phyloP scores from a whole-genome alignment of 2,329 filamentous ascomycete species.

The Paraconiothyrium sp. region DNA sequence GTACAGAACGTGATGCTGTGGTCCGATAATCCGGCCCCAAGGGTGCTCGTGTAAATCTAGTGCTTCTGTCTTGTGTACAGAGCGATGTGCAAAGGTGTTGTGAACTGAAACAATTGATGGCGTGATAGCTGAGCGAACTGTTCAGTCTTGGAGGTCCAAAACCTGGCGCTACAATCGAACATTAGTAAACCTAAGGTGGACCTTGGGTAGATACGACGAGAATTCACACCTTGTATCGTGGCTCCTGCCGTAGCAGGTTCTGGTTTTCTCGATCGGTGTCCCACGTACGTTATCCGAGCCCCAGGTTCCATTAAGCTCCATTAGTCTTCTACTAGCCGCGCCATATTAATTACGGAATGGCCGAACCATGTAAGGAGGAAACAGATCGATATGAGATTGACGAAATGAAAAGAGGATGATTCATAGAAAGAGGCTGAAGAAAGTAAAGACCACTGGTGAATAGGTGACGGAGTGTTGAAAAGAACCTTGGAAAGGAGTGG shows the following conservation, averaged over 20 bases:
- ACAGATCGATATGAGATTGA: too few species aligned
- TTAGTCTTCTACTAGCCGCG: too few species aligned
- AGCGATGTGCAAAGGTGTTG: neutral
- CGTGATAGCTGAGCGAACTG: neutral
- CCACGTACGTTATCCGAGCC: neutral
- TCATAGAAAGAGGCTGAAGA: too few species aligned
- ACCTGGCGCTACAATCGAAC: neutral
- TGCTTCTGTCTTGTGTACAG: neutral
- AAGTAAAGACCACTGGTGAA: too few species aligned
- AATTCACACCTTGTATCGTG: neutral
- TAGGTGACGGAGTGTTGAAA: too few species aligned
- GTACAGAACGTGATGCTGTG: neutral
- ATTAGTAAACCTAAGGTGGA: neutral
- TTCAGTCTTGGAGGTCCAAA: neutral
- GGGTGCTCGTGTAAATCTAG: neutral
- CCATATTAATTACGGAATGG: too few species aligned
- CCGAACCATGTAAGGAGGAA: too few species aligned
- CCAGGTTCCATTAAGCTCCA: too few species aligned
- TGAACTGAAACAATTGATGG: neutral
- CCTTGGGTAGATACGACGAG: neutral
- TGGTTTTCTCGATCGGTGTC: neutral
- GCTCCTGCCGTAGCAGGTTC: neutral
- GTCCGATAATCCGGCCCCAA: neutral
- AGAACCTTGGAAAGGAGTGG: too few species aligned
- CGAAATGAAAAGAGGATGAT: too few species aligned